Evolutionary conservation across 352 stramenopile species (phyloP).

Genomic region (Phytophthora ramorum): DNA sequence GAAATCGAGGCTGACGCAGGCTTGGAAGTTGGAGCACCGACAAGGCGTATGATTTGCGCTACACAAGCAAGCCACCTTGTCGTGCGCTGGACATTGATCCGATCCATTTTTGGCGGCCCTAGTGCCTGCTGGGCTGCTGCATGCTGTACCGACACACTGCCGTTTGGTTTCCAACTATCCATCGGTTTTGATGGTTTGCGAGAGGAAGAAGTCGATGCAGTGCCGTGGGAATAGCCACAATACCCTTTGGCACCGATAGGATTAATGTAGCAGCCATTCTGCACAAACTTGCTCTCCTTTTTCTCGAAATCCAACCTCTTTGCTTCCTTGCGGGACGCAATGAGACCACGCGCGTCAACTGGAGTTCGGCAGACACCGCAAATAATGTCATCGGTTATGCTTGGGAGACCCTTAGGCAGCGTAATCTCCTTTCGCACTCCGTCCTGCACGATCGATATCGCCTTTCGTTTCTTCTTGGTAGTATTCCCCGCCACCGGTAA

Average conservation of each 20-base stretch:
- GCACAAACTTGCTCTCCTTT: constrained; percentile 67
- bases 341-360: constrained; percentile 61
- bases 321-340: constrained; percentile 61
- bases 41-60: constrained; percentile 70
- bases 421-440: constrained; percentile 65
- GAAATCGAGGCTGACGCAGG: not conserved
- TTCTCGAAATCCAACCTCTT: constrained; percentile 61
- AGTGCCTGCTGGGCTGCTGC: constrained; percentile 34
- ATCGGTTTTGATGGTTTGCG: constrained; percentile 28
- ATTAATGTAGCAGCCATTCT: constrained; percentile 72
- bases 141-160: constrained; percentile 25
- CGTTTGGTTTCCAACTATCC: constrained; percentile 26
- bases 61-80: constrained; percentile 75
- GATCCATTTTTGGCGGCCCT: constrained; percentile 76
- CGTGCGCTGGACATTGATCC: constrained; percentile 81
- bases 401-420: constrained; percentile 57
- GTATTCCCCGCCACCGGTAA: constrained; percentile 17
- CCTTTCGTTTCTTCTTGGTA: constrained; percentile 67
- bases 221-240: constrained; percentile 20
- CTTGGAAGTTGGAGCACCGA: constrained; percentile 31
- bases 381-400: constrained; percentile 57
- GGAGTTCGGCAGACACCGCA: constrained; percentile 62
- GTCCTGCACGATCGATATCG: constrained; percentile 58
- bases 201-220: constrained; percentile 19
- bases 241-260: constrained; percentile 29